Conservation (phyloP, 2,329 filamentous ascomycete genomes). For the Ascocoryne sarcoides region DNA sequence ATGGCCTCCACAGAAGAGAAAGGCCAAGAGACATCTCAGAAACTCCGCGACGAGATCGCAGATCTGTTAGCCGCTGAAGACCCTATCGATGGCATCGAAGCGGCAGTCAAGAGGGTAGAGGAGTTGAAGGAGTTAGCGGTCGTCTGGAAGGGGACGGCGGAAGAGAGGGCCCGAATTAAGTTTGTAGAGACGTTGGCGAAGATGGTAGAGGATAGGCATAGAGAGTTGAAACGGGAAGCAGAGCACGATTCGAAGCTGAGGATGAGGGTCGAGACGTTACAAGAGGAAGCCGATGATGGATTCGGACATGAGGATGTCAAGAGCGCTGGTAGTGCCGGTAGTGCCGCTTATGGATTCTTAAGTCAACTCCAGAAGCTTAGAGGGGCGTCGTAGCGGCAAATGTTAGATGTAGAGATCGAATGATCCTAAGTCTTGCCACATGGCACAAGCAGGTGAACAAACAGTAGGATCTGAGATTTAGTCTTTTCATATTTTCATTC, state of each 20-base stretch:
- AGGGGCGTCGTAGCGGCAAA: conserved; percentile 23
- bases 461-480: no score
- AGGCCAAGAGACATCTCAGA: conserved; percentile 69
- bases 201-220: conserved; percentile 66
- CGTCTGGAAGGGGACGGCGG: conserved; percentile 95
- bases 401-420: no score
- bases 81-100: conserved; percentile 58
- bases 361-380: conserved; percentile 29
- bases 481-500: no score
- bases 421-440: no score
- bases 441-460: no score
- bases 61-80: conserved; percentile 54
- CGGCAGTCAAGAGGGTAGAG: conserved; percentile 65
- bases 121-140: conserved; percentile 64
- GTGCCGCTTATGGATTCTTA: conserved; percentile 29
- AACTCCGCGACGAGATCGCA: conserved; percentile 62
- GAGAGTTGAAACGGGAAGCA: conserved; percentile 26
- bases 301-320: conserved; percentile 15
- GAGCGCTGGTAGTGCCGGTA: conserved; percentile 19
- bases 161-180: conserved; percentile 75
- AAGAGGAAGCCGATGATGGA: conserved; percentile 13
- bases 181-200: conserved; percentile 77
- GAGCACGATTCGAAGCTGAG: conserved; percentile 22
- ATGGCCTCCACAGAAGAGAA: conserved; percentile 72
- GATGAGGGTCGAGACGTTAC: conserved; percentile 20